These are phyloP conservation scores for Tilletiopsis washingtonensis DNA, from an alignment of 1,284 basidiomycete genomes.

Conservation along the genomic window DNA sequence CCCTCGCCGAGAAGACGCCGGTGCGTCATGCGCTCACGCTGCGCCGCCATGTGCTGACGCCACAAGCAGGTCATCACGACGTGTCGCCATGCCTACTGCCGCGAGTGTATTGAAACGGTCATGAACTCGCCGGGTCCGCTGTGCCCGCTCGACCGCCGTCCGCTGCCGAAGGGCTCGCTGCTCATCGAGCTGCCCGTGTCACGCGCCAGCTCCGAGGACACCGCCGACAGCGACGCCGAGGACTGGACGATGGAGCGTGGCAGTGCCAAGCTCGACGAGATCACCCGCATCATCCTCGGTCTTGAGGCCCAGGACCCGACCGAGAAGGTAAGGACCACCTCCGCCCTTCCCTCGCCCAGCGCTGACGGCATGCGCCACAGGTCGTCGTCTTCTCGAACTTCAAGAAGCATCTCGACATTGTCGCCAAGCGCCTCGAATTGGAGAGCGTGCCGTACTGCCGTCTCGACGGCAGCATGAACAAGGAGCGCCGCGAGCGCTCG, in stretches of 20 bases:
- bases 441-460: constrained; percentile 65
- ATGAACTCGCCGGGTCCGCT: constrained; percentile 55
- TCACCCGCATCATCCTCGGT: constrained; percentile 60
- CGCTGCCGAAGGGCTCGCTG: constrained; percentile 51
- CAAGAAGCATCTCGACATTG: constrained; percentile 50
- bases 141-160: constrained; percentile 78
- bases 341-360: no score
- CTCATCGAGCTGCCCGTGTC: constrained; percentile 62
- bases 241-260: constrained; percentile 41
- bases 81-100: constrained; percentile 70
- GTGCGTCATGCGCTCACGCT: no score
- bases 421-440: constrained; percentile 61
- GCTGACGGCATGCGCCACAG: neutral
- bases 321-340: constrained; percentile 2
- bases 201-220: constrained; percentile 36
- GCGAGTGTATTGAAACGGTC: constrained; percentile 55
- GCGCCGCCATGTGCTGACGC: no score
- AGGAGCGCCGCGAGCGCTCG: neutral
- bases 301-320: constrained; percentile 21
- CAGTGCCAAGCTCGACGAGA: constrained; percentile 69
- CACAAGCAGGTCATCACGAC: constrained; percentile 63
- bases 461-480: constrained; percentile 72
- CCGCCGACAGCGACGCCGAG: constrained; percentile 44
- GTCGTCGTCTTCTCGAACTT: constrained; percentile 8
- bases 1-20: constrained; percentile 49